Conservation (phyloP, 1,284 basidiomycete species). For the Fomitopsis palustris region DNA sequence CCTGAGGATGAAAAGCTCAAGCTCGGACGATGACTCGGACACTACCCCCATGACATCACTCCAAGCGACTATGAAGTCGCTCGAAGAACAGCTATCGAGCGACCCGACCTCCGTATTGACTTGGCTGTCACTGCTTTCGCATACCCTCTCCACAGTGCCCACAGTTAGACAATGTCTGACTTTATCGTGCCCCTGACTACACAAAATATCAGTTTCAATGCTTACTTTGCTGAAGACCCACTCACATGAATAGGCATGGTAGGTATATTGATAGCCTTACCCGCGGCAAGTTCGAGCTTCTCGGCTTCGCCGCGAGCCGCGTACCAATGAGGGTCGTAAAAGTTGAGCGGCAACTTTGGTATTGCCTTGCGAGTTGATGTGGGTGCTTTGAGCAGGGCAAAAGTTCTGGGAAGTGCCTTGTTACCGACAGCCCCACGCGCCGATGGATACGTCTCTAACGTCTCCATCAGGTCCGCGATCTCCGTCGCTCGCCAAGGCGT, state of each 20-base stretch:
- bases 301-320: neutral
- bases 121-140: constrained; percentile 68
- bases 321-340: neutral
- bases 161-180: too few species aligned
- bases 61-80: constrained; percentile 50
- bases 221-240: too few species aligned
- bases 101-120: constrained; percentile 49
- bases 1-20: constrained; percentile 25
- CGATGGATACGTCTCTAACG: neutral
- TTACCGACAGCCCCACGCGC: neutral
- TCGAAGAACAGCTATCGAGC: constrained; percentile 52
- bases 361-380: neutral
- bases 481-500: neutral
- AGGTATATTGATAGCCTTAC: too few species aligned
- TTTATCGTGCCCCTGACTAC: too few species aligned
- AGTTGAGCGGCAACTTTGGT: too few species aligned
- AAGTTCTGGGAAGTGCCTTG: neutral
- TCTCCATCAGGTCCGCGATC: neutral
- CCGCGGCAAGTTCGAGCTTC: neutral
- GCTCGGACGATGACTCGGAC: constrained; percentile 31
- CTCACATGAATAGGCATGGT: too few species aligned
- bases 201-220: too few species aligned
- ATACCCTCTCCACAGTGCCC: constrained; percentile 57
- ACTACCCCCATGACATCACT: constrained; percentile 43
- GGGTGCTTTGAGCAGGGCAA: neutral